A percentile compares a stretch with the other conserved stretches of the same genome.
Evolutionary conservation across 2,329 filamentous ascomycete species (phyloP).

Genomic region (Xylaria sp.): DNA sequence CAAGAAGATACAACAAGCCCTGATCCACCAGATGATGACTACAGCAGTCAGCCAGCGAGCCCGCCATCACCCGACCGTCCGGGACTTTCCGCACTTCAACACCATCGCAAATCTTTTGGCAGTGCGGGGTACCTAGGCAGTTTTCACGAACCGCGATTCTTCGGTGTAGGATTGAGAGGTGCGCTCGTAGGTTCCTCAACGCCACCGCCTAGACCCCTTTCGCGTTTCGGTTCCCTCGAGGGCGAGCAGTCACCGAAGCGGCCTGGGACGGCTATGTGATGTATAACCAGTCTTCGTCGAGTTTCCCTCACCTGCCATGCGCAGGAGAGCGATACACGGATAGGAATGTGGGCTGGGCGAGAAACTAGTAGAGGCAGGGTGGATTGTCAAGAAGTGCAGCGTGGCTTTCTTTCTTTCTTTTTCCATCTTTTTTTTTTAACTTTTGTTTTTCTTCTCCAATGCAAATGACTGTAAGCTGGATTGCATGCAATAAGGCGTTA

Average conservation of each 20-base stretch:
- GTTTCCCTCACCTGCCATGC: neutral
- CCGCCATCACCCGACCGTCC: neutral
- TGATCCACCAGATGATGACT: slow-evolving; percentile 11
- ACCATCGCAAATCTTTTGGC: slow-evolving; percentile 45
- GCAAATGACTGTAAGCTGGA: neutral
- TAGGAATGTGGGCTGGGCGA: neutral
- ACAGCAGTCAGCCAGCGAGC: neutral
- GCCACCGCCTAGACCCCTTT: slow-evolving; percentile 31
- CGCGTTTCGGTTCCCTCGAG: slow-evolving; percentile 15
- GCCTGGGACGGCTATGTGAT: slow-evolving; percentile 35
- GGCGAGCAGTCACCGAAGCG: slow-evolving; percentile 23
- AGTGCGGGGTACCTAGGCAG: slow-evolving; percentile 47
- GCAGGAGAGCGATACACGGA: neutral
- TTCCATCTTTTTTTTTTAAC: too few species aligned
- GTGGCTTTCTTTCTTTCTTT: neutral
- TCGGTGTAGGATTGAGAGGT: slow-evolving; percentile 40
- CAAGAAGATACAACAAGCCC: slow-evolving; percentile 14
- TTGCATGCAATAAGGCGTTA: slow-evolving; percentile 2
- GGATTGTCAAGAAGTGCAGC: neutral
- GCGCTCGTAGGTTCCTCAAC: slow-evolving; percentile 38
- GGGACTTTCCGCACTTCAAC: slow-evolving; percentile 10
- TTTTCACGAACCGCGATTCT: slow-evolving; percentile 45
- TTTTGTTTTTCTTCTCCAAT: neutral
- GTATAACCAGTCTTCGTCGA: neutral
- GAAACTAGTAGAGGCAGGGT: neutral